Base-by-base conservation (phyloP, 1,139 yeast genomes). In the Candida sp. region DNA sequence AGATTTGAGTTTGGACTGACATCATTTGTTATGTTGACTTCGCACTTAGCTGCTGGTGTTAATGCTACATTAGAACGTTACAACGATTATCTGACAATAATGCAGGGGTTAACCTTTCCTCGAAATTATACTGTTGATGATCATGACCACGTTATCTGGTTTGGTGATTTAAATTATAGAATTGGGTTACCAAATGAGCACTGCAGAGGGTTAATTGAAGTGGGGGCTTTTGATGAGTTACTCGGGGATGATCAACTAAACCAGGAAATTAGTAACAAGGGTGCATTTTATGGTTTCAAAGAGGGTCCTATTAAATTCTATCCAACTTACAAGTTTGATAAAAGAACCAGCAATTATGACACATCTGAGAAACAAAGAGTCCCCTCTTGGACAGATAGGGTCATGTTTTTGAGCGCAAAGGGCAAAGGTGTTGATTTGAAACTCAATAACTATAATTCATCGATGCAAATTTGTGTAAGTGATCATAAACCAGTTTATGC, bases 301-400 rank as follows among this genome's bases (percentile, higher is more conserved):
- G 99, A 95, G 64, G 86, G 83, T 68, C 81, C 79, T 40, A 84
- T 89, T 43, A 75, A 68, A 27, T 93, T 93, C 57, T 77, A 84
- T 40, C 99, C 99, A 8, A 93, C 99, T 0, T 93, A 93, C 64
- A 93, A 93, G 59, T 93, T 86, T 63, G 96, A 93, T 60, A 89
- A 88, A 45, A 96, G 95, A 3, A 88, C 96, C 0, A 80, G 81
- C 41, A 68, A 67, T 5, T 93, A 90, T 61, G 99, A 93, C 61
- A 79, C 96, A 0, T 85, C 95, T 12, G 99, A 93, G 53, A 93
- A 93, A 61, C 86, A 84, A 60, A 77, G 99, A 52, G 85, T 87
- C 22, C 99, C 99, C 1, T 90, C 98, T 0, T 93, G 98, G 98
- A 93, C 98, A 0, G 99, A 93, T 66, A 71, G 99, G 60, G 81